phyloP scores from a whole-genome alignment of 305 asterid genomes.

The Andrographis paniculata region DNA sequence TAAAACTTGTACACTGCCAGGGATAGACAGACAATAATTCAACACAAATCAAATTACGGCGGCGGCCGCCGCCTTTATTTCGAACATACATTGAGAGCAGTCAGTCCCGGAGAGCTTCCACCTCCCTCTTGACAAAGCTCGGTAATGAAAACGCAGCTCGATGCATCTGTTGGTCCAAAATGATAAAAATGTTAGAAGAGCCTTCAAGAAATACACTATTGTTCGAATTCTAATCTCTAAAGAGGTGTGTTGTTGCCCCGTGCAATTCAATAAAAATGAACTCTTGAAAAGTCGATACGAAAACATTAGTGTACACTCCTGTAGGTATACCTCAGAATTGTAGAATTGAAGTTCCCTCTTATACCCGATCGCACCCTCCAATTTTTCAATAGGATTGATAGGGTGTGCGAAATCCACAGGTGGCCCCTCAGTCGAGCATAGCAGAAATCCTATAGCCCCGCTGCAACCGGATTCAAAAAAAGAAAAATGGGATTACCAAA shows the following conservation, averaged over 20 bases:
- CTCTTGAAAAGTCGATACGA: not conserved
- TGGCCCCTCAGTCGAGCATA: constrained; percentile 85
- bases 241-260: too few relatives aligned
- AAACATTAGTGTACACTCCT: not conserved
- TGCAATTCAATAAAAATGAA: not conserved
- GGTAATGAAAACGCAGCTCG: constrained; percentile 90
- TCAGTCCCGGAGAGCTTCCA: constrained; percentile 42
- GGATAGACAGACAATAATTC: too few relatives aligned
- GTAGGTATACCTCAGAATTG: constrained; percentile 69
- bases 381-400: constrained; percentile 81
- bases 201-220: too few relatives aligned
- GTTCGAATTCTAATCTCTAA: not conserved
- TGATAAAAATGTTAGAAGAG: not conserved
- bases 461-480: constrained; percentile 32
- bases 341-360: constrained; percentile 65
- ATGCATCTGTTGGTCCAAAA: constrained; percentile 51
- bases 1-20: too few relatives aligned
- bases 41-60: too few relatives aligned
- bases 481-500: too few relatives aligned
- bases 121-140: constrained; percentile 73
- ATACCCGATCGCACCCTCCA: constrained; percentile 58
- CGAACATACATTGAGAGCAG: too few relatives aligned
- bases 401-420: constrained; percentile 80
- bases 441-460: constrained; percentile 77
- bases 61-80: not conserved